Conservation (phyloP, 1,284 basidiomycete species). For the Taiwanofungus camphoratus region DNA sequence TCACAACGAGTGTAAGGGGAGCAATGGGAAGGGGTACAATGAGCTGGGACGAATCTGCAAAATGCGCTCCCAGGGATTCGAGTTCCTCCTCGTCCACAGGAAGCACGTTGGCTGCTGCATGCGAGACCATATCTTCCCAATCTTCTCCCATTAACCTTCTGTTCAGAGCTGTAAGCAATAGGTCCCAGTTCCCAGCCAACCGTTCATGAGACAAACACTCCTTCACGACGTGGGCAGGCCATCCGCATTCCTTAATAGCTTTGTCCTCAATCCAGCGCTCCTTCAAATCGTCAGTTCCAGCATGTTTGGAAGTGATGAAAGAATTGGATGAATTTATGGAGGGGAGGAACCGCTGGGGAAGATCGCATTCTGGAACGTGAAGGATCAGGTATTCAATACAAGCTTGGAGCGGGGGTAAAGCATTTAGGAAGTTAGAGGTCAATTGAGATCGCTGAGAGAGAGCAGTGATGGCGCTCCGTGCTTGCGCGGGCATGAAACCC, state of each 20-base stretch:
- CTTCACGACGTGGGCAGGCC: slow-evolving; percentile 70
- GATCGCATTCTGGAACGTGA: slow-evolving; percentile 74
- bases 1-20: slow-evolving; percentile 63
- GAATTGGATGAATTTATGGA: slow-evolving; percentile 61
- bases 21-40: slow-evolving; percentile 58
- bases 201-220: slow-evolving; percentile 38
- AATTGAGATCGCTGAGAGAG: slow-evolving; percentile 49
- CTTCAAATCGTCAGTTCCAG: slow-evolving; percentile 60
- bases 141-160: slow-evolving; percentile 42
- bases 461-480: slow-evolving; percentile 43
- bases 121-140: slow-evolving; percentile 18
- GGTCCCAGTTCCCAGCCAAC: slow-evolving; percentile 42
- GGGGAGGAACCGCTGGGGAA: slow-evolving; percentile 59
- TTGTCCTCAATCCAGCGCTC: slow-evolving; percentile 81
- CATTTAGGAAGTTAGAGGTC: slow-evolving; percentile 43
- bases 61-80: slow-evolving; percentile 60
- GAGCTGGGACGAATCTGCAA: slow-evolving; percentile 42
- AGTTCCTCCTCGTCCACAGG: slow-evolving; percentile 52
- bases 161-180: slow-evolving; percentile 46
- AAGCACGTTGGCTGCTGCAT: slow-evolving; percentile 22
- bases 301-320: slow-evolving; percentile 58
- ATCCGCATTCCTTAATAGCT: slow-evolving; percentile 80
- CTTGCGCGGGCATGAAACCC: slow-evolving; percentile 53
- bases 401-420: slow-evolving; percentile 53
- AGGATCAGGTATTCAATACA: slow-evolving; percentile 74